Conservation (phyloP, 2,329 filamentous ascomycete genomes). For the Zymoseptoria ardabiliae region DNA sequence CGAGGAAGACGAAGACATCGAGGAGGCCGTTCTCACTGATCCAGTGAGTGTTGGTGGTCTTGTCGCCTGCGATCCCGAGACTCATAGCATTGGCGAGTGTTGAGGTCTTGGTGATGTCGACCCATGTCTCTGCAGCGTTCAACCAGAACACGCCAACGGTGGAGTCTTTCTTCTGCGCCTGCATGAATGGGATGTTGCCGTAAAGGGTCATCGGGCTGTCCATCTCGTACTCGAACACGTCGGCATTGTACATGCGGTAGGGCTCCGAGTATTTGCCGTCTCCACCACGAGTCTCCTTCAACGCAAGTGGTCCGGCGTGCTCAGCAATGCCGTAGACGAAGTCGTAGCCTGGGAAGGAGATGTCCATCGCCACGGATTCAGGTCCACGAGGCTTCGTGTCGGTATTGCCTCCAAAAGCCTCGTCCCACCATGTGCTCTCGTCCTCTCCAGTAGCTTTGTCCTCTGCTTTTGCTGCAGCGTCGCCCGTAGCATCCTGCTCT, state of each 20-base stretch:
- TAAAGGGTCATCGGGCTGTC: conserved; percentile 98
- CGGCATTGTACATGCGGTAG: conserved; percentile 90
- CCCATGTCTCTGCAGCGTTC: conserved; percentile 94
- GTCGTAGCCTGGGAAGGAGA: conserved; percentile 83
- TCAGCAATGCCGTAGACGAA: conserved; percentile 93
- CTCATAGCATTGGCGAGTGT: conserved; percentile 67
- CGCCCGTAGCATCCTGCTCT: conserved; percentile 46
- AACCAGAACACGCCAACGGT: conserved; percentile 97
- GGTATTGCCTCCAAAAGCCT: conserved; percentile 89
- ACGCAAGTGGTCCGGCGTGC: conserved; percentile 77
- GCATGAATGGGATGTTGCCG: conserved; percentile 95
- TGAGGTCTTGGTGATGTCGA: conserved; percentile 82
- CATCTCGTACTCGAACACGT: conserved; percentile 96
- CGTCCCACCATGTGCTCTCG: conserved; percentile 96
- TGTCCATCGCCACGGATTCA: conserved; percentile 84
- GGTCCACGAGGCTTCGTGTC: conserved; percentile 93
- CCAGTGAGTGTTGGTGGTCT: conserved; percentile 87
- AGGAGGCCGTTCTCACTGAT: conserved; percentile 85
- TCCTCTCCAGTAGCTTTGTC: conserved; percentile 50
- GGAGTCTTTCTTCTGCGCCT: conserved; percentile 87
- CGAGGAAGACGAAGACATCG: conserved; percentile 91
- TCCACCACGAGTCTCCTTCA: conserved; percentile 85
- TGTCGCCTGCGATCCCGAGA: conserved; percentile 61
- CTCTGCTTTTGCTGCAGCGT: conserved; percentile 35
- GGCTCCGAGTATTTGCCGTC: conserved; percentile 79